Evolutionary conservation across 2,329 filamentous ascomycete genomes (phyloP), one percentile per base, ranked within the genome.

Genomic region (Tothia fuscella): DNA sequence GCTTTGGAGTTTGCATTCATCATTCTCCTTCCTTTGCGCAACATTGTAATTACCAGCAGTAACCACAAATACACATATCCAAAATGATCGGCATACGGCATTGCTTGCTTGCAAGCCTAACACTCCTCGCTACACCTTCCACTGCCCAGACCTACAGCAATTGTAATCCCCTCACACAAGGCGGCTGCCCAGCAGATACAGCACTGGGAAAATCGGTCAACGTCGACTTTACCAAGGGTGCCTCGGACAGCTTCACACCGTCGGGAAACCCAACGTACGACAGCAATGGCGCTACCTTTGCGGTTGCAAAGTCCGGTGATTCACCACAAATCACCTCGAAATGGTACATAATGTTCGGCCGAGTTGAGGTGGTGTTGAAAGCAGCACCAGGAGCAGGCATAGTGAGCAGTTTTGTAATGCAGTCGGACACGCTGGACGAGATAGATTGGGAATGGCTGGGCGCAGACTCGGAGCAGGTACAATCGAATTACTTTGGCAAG

Each of bases 271-370:
- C 84, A 3, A 77, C 76, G 2, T 96, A 94, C 65, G 74, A 71
- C 57, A 68, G 69, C 43, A 74, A 88, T 56, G 91, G 91, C 45
- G 88, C 74, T 20, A 75, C 74, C 13, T 93, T 98, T 59, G 87
- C 84, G 20, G 80, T 98, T 40, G 63, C 76, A 40, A 67, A 78
- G 55, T 71, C 78, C 38, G 88, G 89, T 44, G 85, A 98, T 56
- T 76, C 86, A 3, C 91, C 91, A 0, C 82, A 89, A 59, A 75
- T 98, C 47, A 73, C 74, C 49, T 93, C 87, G 47, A 76, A 91
- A 54, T 96, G 93, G 75, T 96, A 95, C 70, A 94, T 98, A 66
- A 96, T 98, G 91, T 98, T 95, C 59, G 91, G 91, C 50, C 82
- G 80, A 48, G 83, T 95, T 56, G 82, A 93, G 50, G 76, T 88